Percentiles rank a stretch among this genome's conserved stretches.
Evolutionary conservation across 192 early-diverging fungal genomes (phyloP).

Genomic region (Backusella parvicylindrica): DNA sequence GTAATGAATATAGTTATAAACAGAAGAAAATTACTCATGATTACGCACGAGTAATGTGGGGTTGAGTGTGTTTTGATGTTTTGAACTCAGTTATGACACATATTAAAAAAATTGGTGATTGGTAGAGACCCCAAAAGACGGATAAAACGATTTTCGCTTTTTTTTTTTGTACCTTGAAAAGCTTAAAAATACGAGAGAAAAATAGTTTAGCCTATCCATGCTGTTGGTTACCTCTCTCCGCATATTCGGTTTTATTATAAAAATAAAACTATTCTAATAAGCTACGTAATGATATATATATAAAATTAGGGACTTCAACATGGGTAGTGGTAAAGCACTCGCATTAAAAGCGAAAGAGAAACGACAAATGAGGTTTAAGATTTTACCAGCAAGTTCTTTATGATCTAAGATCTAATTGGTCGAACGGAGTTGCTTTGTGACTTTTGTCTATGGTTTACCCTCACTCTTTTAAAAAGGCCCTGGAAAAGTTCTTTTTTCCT

Average conservation of each 20-base stretch:
- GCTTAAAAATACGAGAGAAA: background rate
- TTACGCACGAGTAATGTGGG: background rate
- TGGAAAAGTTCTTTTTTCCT: slow-evolving; percentile 7
- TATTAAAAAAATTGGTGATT: background rate
- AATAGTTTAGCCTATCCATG: background rate
- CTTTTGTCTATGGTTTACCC: background rate
- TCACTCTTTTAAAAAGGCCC: background rate
- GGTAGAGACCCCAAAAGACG: background rate
- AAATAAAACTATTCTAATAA: background rate
- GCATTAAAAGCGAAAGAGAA: background rate
- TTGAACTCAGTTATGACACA: background rate
- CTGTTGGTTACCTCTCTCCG: background rate
- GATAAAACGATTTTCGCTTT: background rate
- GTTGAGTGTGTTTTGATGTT: background rate
- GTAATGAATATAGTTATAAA: background rate
- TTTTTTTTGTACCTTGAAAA: background rate
- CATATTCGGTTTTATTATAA: background rate
- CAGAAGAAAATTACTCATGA: background rate
- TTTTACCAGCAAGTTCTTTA: background rate
- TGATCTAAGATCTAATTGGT: background rate
- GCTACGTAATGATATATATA: background rate
- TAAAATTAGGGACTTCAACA: background rate
- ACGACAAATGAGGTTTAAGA: background rate
- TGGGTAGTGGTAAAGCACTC: background rate
- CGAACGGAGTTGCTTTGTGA: background rate